Conservation (phyloP, 2,329 filamentous ascomycete species). For the Fusarium nanum region DNA sequence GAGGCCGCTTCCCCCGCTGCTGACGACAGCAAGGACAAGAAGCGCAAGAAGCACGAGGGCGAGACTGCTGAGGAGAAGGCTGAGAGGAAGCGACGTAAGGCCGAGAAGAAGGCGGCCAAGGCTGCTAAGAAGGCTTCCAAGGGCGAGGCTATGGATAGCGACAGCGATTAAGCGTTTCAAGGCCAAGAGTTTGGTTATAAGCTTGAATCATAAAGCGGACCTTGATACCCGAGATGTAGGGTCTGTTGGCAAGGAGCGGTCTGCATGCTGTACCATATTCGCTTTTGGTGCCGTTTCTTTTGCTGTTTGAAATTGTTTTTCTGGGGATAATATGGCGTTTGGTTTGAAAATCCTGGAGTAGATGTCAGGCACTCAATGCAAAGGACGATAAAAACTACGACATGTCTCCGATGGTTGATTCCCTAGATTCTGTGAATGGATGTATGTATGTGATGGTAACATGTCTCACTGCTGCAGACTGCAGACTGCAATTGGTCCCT, state of each 20-base stretch:
- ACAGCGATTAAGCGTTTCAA: conserved; percentile 59
- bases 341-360: conserved; percentile 49
- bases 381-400: conserved; percentile 44
- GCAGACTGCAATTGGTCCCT: conserved; percentile 8
- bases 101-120: conserved; percentile 70
- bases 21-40: conserved; percentile 70
- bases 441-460: background rate
- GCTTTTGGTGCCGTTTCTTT: conserved; percentile 37
- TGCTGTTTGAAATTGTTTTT: conserved; percentile 41
- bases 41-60: conserved; percentile 85
- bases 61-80: conserved; percentile 77
- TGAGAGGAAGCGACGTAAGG: conserved; percentile 69
- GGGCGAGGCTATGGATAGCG: conserved; percentile 63
- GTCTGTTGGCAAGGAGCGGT: conserved; percentile 43
- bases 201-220: conserved; percentile 25
- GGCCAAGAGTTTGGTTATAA: conserved; percentile 16
- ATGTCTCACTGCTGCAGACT: conserved; percentile 15
- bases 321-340: conserved; percentile 45
- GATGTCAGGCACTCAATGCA: conserved; percentile 47
- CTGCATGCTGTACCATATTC: conserved; percentile 47
- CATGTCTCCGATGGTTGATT: conserved; percentile 2
- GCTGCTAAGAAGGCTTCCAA: conserved; percentile 66
- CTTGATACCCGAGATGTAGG: conserved; percentile 40
- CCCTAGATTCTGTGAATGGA: conserved; percentile 4
- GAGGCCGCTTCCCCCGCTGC: conserved; percentile 54